Conservation (phyloP, 75 land plant species). For the Picea sitchensis region DNA sequence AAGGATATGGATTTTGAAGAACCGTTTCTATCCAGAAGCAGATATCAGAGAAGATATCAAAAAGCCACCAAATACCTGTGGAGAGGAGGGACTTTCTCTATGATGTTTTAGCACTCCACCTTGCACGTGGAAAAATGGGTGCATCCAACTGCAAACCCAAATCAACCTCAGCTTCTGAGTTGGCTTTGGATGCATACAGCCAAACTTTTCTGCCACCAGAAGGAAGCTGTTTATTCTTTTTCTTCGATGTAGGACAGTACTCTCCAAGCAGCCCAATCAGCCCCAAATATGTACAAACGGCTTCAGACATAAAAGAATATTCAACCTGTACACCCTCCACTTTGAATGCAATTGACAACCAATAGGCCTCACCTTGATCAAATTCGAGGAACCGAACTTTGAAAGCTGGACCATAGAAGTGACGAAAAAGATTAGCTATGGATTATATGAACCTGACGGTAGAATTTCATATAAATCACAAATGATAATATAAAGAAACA, state of each 20-base stretch:
- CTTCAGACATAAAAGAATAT: conserved; percentile 89
- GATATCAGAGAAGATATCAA: neutral
- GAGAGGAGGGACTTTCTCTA: neutral
- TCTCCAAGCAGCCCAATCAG: conserved; percentile 78
- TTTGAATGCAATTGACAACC: neutral
- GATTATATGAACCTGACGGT: no score
- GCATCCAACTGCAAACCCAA: conserved; percentile 33
- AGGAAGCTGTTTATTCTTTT: conserved; percentile 34
- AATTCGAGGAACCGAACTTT: no score
- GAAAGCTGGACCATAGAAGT: no score
- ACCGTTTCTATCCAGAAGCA: neutral
- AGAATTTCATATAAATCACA: no score
- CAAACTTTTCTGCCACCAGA: conserved; percentile 6
- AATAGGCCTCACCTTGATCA: neutral
- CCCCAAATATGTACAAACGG: conserved; percentile 53
- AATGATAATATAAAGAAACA: no score
- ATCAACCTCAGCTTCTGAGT: neutral
- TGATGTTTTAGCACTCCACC: conserved; percentile 3
- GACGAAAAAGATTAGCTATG: no score
- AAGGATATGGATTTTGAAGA: neutral
- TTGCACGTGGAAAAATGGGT: conserved; percentile 9
- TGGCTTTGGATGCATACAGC: conserved; percentile 40
- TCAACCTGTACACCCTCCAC: conserved; percentile 34
- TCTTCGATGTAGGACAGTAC: conserved; percentile 62
- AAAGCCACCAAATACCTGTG: conserved; percentile 4